Evolutionary conservation across 2,329 filamentous ascomycete genomes (phyloP), one percentile per base, ranked within the genome.

Genomic region (Chalaropsis thielavioides): DNA sequence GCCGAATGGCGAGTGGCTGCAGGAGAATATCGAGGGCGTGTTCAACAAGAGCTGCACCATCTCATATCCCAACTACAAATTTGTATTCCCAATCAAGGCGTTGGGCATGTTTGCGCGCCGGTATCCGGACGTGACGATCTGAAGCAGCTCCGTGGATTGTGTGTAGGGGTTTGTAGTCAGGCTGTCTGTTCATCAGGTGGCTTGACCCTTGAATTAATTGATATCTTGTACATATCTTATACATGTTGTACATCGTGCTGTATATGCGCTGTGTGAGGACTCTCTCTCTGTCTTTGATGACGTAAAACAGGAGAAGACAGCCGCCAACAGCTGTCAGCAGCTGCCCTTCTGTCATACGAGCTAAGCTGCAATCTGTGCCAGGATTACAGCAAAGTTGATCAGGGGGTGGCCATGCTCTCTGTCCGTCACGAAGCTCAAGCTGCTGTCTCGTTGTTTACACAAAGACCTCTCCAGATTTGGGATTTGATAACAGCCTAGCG

Each of bases 41-140:
- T 99, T 99, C 77, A 99, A 99, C 77, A 96, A 96, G 79, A 94
- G 87, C 71, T 97, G 92, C 80, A 97, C 96, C 90, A 99, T 99
- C 69, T 94, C 90, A 0, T 99, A 99, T 72, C 92, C 92, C 54
- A 99, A 99, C 79, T 99, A 99, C 80, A 99, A 97, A 78, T 94
- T 96, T 74, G 89, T 88, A 66, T 99, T 96, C 75, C 86, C 92
- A 0, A 88, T 97, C 73, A 95, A 95, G 77, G 94, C 94, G 1
- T 75, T 99, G 69, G 94, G 94, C 4, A 87, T 96, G 83, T 99
- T 90, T 79, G 84, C 87, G 3, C 81, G 78, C 70, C 83, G 80
- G 68, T 92, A 87, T 69, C 88, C 87, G 0, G 80, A 89, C 67
- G 82, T 86, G 65, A 80, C 77, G 70, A 73, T 89, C 2, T 71